Evolutionary conservation across 2,329 filamentous ascomycete genomes (phyloP), one percentile per base, ranked within the genome.

Genomic region (Ophiocordyceps sinensis): DNA sequence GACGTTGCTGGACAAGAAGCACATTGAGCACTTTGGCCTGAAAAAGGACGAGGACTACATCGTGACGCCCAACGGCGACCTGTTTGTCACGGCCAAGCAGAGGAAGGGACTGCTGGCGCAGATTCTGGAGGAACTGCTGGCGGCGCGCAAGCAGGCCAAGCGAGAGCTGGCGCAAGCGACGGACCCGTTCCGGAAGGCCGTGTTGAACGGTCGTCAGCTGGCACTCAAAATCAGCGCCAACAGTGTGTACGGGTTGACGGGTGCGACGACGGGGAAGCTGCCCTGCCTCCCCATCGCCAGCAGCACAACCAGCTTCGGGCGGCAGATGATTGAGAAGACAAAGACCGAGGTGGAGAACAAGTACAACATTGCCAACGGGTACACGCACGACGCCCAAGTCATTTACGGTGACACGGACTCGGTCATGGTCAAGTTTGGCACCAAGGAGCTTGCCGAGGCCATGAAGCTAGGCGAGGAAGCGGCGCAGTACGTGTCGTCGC

Each of bases 371-470:
- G 85, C 85, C 39, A 96, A 98, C 53, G 91, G 91, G 15, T 98
- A 96, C 62, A 78, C 75, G 2, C 86, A 96, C 58, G 85, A 98
- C 59, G 91, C 91, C 0, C 80, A 95, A 57, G 91, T 98, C 64
- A 93, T 98, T 47, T 98, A 98, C 52, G 91, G 91, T 66, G 91
- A 98, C 62, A 98, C 91, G 2, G 91, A 98, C 71, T 98, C 91
- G 9, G 91, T 98, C 65, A 98, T 98, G 91, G 89, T 98, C 46
- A 96, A 95, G 56, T 98, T 98, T 51, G 91, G 91, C 36, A 88
- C 87, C 10, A 80, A 78, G 35, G 87, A 95, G 48, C 70, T 98
- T 15, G 73, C 76, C 6, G 85, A 91, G 48, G 82, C 87, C 19
- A 98, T 98, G 91, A 87, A 83, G 54, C 69, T 98, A 21, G 91